Base-by-base conservation (phyloP, 1,284 basidiomycete species). In the Trametes versicolor region DNA sequence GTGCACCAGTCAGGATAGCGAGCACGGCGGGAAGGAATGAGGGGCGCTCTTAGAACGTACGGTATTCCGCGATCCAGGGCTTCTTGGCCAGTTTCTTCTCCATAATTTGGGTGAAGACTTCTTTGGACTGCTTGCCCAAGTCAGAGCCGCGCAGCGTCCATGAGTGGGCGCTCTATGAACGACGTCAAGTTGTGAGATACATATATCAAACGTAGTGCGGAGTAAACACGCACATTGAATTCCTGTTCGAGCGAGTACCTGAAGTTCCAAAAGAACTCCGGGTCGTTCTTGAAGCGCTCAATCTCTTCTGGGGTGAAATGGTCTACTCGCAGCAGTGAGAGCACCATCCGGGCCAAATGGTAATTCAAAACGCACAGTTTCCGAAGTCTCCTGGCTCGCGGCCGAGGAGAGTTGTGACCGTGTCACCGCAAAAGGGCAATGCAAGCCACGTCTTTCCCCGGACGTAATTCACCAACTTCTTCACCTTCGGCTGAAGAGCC, bases 391-490 rank as follows among this genome's bases (percentile, higher is more conserved):
- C 19, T 9, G 72, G 63, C 51, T 81, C 75, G 8, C 81, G 78
- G 25, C 75, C 74, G 13, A 82, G 72, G 32, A 86, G 70, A 45
- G 78, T 74, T 5, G 76, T 60, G 27, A 86, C 70, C 39, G 77
- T 79, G 10, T 79, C 77, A 37, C 76, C 74, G 4, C 81, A 77
- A 65, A 89, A 87, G 0, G 82, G 80, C 1, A 80, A 73, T 3
- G 85, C 79, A 39, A 91, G 79, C 89, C 87, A 90, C 0, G 88
- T 87, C 72, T 84, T 83, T 1, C 87, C 85, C 17, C 87, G 82
- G 39, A 87, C 88, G 69, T 84, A 90, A 72, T 88, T 87, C 45
- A 78, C 76, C 29, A 91, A 63, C 62, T 82, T 80, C 58, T 76
- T 74, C 5, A 88, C 87, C 61, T 79, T 80, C 1, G 84, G 81